These are phyloP conservation scores for Euphorbia peplus DNA, from an alignment of 345 rosid genomes.

Conservation along the genomic window DNA sequence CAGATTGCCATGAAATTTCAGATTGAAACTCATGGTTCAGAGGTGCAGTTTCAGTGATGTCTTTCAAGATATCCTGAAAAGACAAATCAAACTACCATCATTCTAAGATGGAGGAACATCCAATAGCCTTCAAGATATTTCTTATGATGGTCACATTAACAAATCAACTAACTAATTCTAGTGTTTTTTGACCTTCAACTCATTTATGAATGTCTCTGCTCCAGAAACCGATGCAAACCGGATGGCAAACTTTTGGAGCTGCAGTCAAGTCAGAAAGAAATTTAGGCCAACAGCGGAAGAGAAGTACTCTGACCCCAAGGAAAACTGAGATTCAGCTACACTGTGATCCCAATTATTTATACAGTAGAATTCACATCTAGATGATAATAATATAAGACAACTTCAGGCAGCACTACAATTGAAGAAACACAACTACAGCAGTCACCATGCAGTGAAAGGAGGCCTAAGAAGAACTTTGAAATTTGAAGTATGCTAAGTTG, in stretches of 20 bases:
- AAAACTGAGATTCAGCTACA: slow-evolving; percentile 8
- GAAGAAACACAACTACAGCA: background rate
- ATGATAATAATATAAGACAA: background rate
- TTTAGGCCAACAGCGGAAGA: background rate
- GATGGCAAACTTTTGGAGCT: slow-evolving; percentile 83
- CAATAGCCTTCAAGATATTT: background rate
- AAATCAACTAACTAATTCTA: background rate
- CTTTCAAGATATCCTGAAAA: slow-evolving; percentile 48
- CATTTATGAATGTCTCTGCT: slow-evolving; percentile 47
- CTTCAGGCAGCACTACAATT: background rate
- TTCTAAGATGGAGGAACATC: background rate
- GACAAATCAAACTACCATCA: slow-evolving; percentile 17
- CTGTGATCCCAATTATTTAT: background rate
- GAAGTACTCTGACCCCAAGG: background rate
- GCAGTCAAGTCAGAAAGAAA: slow-evolving; percentile 27
- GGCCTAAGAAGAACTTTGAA: background rate
- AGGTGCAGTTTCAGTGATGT: slow-evolving; percentile 30
- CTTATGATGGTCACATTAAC: background rate
- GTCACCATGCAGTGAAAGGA: background rate
- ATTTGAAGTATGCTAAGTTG: background rate
- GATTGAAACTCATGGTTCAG: slow-evolving; percentile 37
- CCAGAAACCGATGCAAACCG: slow-evolving; percentile 54
- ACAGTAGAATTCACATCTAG: background rate
- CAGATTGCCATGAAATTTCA: slow-evolving; percentile 48
- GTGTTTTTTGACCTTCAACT: slow-evolving; percentile 45